phyloP scores from a whole-genome alignment of 176 grass and related monocot species.

The Areca catechu region DNA sequence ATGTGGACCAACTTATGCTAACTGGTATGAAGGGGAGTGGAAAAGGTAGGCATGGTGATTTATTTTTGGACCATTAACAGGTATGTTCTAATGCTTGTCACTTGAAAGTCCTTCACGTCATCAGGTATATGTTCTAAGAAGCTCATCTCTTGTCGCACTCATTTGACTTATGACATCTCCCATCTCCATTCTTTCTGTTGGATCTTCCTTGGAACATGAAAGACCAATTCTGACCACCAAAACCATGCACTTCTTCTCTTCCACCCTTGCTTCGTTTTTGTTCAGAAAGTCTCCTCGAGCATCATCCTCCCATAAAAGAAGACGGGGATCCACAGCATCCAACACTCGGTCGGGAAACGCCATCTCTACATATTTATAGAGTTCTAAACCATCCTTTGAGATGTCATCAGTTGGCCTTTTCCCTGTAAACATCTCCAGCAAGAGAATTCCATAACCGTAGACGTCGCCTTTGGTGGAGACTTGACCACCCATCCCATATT shows the following conservation, averaged over 20 bases:
- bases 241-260: background rate
- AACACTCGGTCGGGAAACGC: background rate
- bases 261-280: too few relatives aligned
- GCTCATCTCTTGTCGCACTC: too few relatives aligned
- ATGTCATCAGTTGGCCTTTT: conserved; percentile 27
- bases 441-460: conserved; percentile 38
- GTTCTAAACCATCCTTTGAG: conserved; percentile 16
- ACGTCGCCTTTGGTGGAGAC: conserved; percentile 20
- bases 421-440: conserved; percentile 42
- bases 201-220: conserved; percentile 19
- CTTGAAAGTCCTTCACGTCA: too few relatives aligned
- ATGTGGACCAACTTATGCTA: too few relatives aligned
- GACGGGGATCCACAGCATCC: conserved; percentile 11
- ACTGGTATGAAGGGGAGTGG: too few relatives aligned
- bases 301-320: background rate
- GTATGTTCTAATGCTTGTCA: too few relatives aligned
- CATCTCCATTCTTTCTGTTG: conserved; percentile 14
- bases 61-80: too few relatives aligned
- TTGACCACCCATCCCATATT: conserved; percentile 23
- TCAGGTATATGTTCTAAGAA: too few relatives aligned
- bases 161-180: background rate
- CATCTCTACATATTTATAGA: conserved; percentile 15
- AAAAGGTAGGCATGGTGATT: too few relatives aligned
- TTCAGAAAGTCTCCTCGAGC: too few relatives aligned
- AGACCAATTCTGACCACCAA: conserved; percentile 8